Evolutionary conservation across 2,329 filamentous ascomycete genomes (phyloP).

Genomic region (Cucurbitaria berberidis): DNA sequence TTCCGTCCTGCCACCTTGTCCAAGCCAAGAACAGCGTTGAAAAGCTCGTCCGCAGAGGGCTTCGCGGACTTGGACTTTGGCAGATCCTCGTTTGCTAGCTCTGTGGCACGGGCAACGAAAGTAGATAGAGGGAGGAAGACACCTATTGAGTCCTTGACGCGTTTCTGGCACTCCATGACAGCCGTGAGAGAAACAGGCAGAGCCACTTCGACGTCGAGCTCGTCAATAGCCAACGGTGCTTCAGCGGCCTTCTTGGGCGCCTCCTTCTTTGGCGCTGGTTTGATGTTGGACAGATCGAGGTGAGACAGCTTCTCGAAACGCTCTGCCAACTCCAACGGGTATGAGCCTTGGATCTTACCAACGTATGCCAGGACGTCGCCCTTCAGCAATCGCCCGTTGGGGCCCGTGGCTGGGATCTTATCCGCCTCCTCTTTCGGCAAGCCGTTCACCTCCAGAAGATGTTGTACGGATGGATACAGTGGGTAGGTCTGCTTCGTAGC

Average conservation of each 20-base stretch:
- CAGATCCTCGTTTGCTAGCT: slow-evolving; percentile 86
- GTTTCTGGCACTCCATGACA: slow-evolving; percentile 80
- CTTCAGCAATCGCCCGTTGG: slow-evolving; percentile 87
- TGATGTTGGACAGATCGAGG: slow-evolving; percentile 95
- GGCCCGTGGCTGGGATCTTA: slow-evolving; percentile 86
- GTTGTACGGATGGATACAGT: slow-evolving; percentile 80
- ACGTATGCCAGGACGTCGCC: slow-evolving; percentile 93
- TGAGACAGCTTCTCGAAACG: slow-evolving; percentile 78
- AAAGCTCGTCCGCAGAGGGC: slow-evolving; percentile 80
- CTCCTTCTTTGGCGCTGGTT: slow-evolving; percentile 65
- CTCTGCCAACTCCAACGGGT: slow-evolving; percentile 72
- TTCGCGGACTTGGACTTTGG: slow-evolving; percentile 69
- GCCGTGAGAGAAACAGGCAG: slow-evolving; percentile 79
- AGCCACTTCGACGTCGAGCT: slow-evolving; percentile 65
- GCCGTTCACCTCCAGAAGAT: slow-evolving; percentile 79
- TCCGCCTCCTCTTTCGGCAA: slow-evolving; percentile 76
- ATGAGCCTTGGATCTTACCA: slow-evolving; percentile 74
- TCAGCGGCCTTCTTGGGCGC: slow-evolving; percentile 53
- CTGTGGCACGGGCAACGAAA: slow-evolving; percentile 83
- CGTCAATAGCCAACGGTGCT: slow-evolving; percentile 51
- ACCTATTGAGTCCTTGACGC: slow-evolving; percentile 77
- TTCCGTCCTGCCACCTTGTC: slow-evolving; percentile 53
- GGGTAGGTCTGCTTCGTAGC: slow-evolving; percentile 72
- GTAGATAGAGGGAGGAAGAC: slow-evolving; percentile 83
- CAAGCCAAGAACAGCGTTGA: slow-evolving; percentile 84